Percentiles rank a stretch among this genome's conserved stretches.
Conservation (phyloP, 805 yeast species). For the Nadsonia fulvescens region DNA sequence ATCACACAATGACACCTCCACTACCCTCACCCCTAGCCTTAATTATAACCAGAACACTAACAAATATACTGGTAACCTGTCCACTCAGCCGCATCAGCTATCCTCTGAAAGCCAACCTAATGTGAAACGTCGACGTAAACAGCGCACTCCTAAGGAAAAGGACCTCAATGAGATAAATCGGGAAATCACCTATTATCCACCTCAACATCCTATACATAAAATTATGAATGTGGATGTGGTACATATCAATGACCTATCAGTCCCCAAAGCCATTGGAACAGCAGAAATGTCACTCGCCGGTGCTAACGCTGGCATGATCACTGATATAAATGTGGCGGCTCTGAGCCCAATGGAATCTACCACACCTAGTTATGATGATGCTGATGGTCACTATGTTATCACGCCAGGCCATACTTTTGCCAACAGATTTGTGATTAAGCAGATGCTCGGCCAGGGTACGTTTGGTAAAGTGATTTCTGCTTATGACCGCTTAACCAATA, state of each 20-base stretch:
- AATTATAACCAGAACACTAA: no score
- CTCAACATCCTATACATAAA: conserved; percentile 2
- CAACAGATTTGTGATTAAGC: conserved; percentile 50
- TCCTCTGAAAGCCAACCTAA: no score
- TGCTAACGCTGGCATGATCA: conserved; percentile 14
- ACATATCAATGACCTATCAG: not conserved
- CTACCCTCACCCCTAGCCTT: no score
- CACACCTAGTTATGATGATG: conserved; percentile 14
- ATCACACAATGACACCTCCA: no score
- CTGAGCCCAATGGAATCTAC: conserved; percentile 7
- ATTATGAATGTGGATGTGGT: conserved; percentile 1
- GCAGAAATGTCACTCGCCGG: conserved; percentile 6
- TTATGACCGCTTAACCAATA: conserved; percentile 41
- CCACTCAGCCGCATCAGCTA: no score
- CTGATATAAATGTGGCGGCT: conserved; percentile 14
- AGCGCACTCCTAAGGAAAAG: no score
- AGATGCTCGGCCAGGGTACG: conserved; percentile 77
- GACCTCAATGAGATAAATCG: no score
- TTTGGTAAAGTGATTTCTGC: conserved; percentile 82
- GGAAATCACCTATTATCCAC: no score
- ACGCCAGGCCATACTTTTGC: conserved; percentile 24
- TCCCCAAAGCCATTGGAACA: not conserved
- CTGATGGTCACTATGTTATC: conserved; percentile 18
- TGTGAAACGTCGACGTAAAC: no score
- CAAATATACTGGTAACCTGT: no score